Evolutionary conservation across 305 asterid species (phyloP), one percentile per base, ranked within the genome.

Genomic region (Lippia alba): DNA sequence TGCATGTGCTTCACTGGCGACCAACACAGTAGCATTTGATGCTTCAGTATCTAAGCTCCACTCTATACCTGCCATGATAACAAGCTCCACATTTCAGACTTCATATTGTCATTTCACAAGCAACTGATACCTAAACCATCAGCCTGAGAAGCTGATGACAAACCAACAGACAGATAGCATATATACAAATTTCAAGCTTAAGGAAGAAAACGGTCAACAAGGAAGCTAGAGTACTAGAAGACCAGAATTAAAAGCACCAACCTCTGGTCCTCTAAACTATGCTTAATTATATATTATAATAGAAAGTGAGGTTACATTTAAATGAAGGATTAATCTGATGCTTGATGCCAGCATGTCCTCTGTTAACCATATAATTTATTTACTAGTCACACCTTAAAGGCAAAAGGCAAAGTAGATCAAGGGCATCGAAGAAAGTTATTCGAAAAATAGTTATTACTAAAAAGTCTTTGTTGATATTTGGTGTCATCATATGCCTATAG

Each of bases 41-140:
- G 99, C 99, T 72, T 94, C 99, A 40, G 88, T 88, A 68, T 94
- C 99, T 81, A 94, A 91, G 87, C 91, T 94, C 99, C 99, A 94
- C 81, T 94, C 99, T 63, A 94, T 80, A 80, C 99, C 99, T 94
- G 86, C 39, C 64, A 84, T 34, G 70, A 56, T 59, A 18, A 70
- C 55, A 74, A 72, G 57, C 51, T 53, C 74, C 74, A 61, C 41
- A 69, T 55, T 59, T 69, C 58, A 78, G 55, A 78, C 39, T 66
- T 68, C 19, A 17, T 57, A 24, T 55, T 50, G 74, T 18, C 56
- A 33, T n/a, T 73, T 66, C 69, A 40, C 55, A 69, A 61, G 59
- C 33, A 32, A 72, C 61, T 50, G 51, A 66, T 45, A 64, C 55
- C 57, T 17, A 32, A 63, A 58, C 17, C 33, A 66, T n/a, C 54